phyloP scores from a whole-genome alignment of 768 basidiomycete species.

The Leucocoprinus birnbaumii region DNA sequence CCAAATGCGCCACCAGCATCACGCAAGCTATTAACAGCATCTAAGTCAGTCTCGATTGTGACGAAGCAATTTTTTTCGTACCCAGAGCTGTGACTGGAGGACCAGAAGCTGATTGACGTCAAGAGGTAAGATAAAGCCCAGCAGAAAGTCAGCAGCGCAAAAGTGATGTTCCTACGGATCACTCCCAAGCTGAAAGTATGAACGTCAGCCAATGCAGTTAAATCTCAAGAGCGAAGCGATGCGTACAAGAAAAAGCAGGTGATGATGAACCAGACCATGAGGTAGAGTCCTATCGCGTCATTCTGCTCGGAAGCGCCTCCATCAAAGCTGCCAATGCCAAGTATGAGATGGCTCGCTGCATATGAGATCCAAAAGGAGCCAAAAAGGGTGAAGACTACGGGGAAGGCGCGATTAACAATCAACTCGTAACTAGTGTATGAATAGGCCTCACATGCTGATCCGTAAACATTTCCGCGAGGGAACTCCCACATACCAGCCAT shows the following conservation, averaged over 20 bases:
- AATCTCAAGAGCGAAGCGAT: neutral
- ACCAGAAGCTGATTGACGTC: conserved; percentile 38
- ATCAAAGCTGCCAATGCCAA: conserved; percentile 43
- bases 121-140: conserved; percentile 52
- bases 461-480: conserved; percentile 45
- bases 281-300: conserved; percentile 52
- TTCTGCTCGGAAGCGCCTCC: conserved; percentile 22
- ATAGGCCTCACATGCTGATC: conserved; percentile 42
- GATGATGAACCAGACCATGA: conserved; percentile 53
- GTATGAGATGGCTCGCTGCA: conserved; percentile 48
- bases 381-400: conserved; percentile 59
- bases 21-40: neutral
- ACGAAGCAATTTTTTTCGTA: neutral
- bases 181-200: conserved; percentile 36
- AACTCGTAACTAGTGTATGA: no score
- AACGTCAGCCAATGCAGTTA: neutral
- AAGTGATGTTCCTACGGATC: conserved; percentile 45
- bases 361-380: conserved; percentile 67
- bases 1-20: conserved; percentile 13
- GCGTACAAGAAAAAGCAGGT: conserved; percentile 50
- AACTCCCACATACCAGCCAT: conserved; percentile 68
- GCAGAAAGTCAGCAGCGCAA: conserved; percentile 50
- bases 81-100: neutral
- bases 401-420: conserved; percentile 5
- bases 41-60: neutral